These are phyloP conservation scores for Calonectria montana DNA, from an alignment of 2,329 filamentous ascomycete genomes.

Conservation along the genomic window DNA sequence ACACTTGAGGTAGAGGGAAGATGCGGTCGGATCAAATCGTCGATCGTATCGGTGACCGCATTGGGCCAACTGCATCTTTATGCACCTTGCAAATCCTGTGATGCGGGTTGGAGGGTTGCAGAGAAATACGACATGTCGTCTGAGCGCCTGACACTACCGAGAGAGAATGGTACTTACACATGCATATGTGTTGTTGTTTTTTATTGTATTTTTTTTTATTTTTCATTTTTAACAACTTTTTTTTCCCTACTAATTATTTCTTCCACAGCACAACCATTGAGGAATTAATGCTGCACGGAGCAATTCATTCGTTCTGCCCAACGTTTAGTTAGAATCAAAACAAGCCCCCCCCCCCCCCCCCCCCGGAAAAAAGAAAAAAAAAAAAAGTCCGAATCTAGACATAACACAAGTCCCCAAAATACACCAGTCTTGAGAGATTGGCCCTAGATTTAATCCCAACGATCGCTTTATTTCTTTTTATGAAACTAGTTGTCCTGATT, in stretches of 20 bases:
- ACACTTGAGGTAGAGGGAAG: neutral
- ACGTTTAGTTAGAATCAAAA: too few relatives aligned
- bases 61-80: neutral
- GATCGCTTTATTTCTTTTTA: neutral
- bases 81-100: conserved; percentile 1
- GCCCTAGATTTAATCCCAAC: neutral
- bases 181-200: neutral
- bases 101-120: neutral
- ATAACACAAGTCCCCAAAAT: neutral
- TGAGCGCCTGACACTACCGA: neutral
- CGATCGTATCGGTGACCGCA: neutral
- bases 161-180: neutral
- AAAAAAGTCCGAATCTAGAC: neutral
- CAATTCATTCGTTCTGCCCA: neutral
- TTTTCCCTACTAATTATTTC: neutral
- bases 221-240: neutral
- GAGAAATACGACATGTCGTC: neutral
- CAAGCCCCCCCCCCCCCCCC: too few relatives aligned
- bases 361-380: too few relatives aligned
- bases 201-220: neutral
- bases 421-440: neutral
- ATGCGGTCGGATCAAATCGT: neutral
- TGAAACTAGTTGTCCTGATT: neutral
- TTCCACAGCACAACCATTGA: neutral
- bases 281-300: neutral